Evolutionary conservation across 352 stramenopile genomes (phyloP).

Genomic region (Globisporangium camurandrum): DNA sequence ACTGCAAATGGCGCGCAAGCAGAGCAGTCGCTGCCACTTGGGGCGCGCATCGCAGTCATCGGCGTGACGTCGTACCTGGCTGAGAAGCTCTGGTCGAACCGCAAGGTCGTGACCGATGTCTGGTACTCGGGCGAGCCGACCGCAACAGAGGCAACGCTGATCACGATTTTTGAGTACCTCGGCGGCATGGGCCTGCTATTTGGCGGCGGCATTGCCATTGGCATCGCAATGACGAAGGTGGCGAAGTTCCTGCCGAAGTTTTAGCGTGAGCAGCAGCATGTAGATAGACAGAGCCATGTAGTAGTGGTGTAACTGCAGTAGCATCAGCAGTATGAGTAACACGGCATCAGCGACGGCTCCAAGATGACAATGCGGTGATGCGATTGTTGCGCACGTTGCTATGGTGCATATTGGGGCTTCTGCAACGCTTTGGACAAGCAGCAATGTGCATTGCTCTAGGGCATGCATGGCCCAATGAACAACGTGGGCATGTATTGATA

Average conservation of each 20-base stretch:
- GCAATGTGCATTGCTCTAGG: too few species aligned
- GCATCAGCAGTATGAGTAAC: too few species aligned
- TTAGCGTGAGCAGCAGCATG: too few species aligned
- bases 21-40: conserved; percentile 25
- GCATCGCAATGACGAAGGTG: conserved; percentile 36
- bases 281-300: too few species aligned
- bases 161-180: conserved; percentile 72
- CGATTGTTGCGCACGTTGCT: too few species aligned
- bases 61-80: conserved; percentile 60
- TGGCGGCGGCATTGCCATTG: conserved; percentile 54
- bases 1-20: conserved; percentile 14
- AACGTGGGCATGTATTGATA: too few species aligned
- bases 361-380: too few species aligned
- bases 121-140: conserved; percentile 65
- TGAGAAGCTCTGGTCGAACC: conserved; percentile 78
- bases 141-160: conserved; percentile 44
- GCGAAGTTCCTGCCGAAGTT: conserved; percentile 15
- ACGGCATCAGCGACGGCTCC: too few species aligned
- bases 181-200: conserved; percentile 75
- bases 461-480: too few species aligned
- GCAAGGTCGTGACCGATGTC: conserved; percentile 40
- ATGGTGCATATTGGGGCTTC: too few species aligned
- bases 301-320: too few species aligned
- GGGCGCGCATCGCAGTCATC: conserved; percentile 53
- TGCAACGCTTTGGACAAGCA: too few species aligned